These are phyloP conservation scores for Holtermanniella nyarrowii DNA, from an alignment of 768 basidiomycete genomes.

Conservation along the genomic window DNA sequence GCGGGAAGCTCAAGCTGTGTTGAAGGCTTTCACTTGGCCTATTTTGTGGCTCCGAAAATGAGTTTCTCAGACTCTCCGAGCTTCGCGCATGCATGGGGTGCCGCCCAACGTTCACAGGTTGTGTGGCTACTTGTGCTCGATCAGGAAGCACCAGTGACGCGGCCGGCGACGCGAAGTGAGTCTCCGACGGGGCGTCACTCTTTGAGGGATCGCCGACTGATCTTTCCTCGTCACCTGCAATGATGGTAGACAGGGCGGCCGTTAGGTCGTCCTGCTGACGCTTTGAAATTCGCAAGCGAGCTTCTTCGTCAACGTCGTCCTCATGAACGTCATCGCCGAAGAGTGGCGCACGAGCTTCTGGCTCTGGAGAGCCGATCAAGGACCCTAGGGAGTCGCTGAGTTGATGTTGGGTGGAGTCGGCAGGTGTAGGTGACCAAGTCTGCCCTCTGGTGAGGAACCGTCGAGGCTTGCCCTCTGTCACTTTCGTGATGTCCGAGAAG, in stretches of 20 bases:
- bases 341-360: constrained; percentile 47
- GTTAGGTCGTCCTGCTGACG: not conserved
- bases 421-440: no score
- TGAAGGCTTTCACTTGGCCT: not conserved
- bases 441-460: no score
- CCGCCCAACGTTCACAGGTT: not conserved
- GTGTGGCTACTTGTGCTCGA: not conserved
- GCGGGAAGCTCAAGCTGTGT: constrained; percentile 6
- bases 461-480: no score
- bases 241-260: constrained; percentile 90
- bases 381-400: no score
- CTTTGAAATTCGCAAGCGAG: not conserved
- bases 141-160: constrained; percentile 14
- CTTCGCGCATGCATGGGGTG: constrained; percentile 14
- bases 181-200: not conserved
- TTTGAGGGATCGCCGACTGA: not conserved
- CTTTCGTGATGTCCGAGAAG: not conserved
- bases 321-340: constrained; percentile 68
- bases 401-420: no score
- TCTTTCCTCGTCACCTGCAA: constrained; percentile 60
- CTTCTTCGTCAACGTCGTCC: constrained; percentile 21
- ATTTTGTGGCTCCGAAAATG: not conserved
- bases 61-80: constrained; percentile 17
- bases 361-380: constrained; percentile 14
- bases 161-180: constrained; percentile 4